phyloP scores from a whole-genome alignment of 108 stramenopile species.

The Nitzschia inconspicua region DNA sequence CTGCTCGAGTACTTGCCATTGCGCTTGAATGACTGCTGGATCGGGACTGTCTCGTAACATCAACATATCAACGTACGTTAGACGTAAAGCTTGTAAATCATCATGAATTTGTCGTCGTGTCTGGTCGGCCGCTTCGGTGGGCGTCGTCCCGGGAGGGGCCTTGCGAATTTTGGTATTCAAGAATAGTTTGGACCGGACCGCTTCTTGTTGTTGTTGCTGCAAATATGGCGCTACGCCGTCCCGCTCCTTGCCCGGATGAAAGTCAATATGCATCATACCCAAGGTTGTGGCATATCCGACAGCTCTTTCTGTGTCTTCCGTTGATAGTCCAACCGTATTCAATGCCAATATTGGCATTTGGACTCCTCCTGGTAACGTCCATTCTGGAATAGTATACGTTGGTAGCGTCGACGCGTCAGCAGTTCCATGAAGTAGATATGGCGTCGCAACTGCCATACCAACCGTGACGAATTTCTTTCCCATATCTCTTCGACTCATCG shows the following conservation, averaged over 20 bases:
- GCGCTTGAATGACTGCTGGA: conserved; percentile 41
- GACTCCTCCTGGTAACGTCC: conserved; percentile 33
- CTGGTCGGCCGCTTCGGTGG: conserved; percentile 34
- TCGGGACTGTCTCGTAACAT: conserved; percentile 56
- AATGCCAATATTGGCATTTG: conserved; percentile 48
- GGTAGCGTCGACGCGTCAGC: too few relatives aligned
- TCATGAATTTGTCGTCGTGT: conserved; percentile 41
- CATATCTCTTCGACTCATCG: too few relatives aligned
- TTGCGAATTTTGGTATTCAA: conserved; percentile 62
- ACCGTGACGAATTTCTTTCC: too few relatives aligned
- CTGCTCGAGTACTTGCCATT: conserved; percentile 54
- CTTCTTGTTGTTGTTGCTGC: neutral
- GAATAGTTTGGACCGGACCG: conserved; percentile 25
- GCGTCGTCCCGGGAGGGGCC: conserved; percentile 41
- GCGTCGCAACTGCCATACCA: too few relatives aligned
- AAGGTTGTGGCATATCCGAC: conserved; percentile 13
- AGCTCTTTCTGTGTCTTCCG: conserved; percentile 36
- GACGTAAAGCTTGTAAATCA: conserved; percentile 34
- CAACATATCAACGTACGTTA: conserved; percentile 45
- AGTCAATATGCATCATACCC: conserved; percentile 52
- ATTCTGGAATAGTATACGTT: too few relatives aligned
- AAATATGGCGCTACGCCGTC: conserved; percentile 47
- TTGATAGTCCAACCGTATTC: conserved; percentile 48
- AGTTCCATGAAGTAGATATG: too few relatives aligned
- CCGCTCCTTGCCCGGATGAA: conserved; percentile 54